Percentiles rank a stretch among this genome's conserved stretches.
Evolutionary conservation across 352 stramenopile species (phyloP).

Genomic region (Globisporangium perplexum): DNA sequence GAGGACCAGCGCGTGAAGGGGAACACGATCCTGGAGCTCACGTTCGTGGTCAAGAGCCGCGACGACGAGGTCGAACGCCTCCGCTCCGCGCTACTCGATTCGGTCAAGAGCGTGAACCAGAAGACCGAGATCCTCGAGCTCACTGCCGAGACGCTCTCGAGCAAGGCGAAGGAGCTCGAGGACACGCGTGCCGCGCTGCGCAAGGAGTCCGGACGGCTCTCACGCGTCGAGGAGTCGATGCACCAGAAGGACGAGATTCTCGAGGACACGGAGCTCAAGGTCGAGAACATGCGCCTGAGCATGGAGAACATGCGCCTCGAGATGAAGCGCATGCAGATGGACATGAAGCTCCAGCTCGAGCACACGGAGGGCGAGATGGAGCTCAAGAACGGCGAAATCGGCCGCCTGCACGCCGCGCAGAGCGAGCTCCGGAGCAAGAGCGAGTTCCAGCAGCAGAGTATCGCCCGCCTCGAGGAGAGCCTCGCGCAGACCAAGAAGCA

Average conservation of each 20-base stretch:
- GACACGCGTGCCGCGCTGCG: conserved; percentile 42
- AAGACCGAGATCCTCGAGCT: conserved; percentile 67
- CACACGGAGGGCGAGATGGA: conserved; percentile 60
- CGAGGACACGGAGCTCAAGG: conserved; percentile 56
- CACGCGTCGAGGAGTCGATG: conserved; percentile 56
- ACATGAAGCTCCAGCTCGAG: conserved; percentile 67
- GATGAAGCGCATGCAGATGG: conserved; percentile 69
- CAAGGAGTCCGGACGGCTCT: conserved; percentile 46
- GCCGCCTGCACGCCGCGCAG: conserved; percentile 36
- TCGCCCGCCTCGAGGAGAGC: conserved; percentile 38
- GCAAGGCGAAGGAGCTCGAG: conserved; percentile 59
- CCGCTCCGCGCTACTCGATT: conserved; percentile 38
- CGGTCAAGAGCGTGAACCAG: conserved; percentile 43
- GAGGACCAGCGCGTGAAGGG: conserved; percentile 50
- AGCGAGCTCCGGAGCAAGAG: conserved; percentile 58
- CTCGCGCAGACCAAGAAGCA: conserved; percentile 27
- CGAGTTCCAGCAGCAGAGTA: conserved; percentile 41
- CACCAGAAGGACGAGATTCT: conserved; percentile 52
- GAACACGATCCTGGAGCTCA: conserved; percentile 63
- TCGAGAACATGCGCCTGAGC: conserved; percentile 54
- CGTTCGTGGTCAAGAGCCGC: conserved; percentile 67
- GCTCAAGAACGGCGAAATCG: conserved; percentile 68
- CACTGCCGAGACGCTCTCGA: conserved; percentile 49
- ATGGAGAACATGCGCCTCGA: conserved; percentile 53
- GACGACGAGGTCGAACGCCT: conserved; percentile 67